phyloP scores from a whole-genome alignment of 257 asterid species.

The Apocynum venetum region DNA sequence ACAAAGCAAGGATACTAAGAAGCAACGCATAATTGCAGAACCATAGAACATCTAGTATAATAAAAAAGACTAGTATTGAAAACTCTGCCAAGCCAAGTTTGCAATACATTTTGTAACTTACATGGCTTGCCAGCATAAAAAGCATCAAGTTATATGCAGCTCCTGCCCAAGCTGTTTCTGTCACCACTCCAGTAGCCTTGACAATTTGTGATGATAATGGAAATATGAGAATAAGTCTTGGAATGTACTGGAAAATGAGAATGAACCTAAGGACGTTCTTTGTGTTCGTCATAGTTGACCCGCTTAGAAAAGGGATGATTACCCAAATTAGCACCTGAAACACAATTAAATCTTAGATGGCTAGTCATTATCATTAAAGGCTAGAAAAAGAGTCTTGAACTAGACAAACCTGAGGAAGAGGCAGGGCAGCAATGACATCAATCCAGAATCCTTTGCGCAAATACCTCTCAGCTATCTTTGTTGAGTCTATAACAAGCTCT shows the following conservation, averaged over 20 bases:
- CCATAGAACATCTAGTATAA: background rate
- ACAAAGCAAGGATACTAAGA: background rate
- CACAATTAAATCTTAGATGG: background rate
- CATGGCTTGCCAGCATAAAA: constrained; percentile 98
- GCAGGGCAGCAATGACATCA: constrained; percentile 72
- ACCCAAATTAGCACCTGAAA: constrained; percentile 71
- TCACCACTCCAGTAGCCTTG: constrained; percentile 89
- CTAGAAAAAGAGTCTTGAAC: background rate
- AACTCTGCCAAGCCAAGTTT: background rate
- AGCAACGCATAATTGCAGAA: background rate
- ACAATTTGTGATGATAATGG: constrained; percentile 88
- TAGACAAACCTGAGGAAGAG: constrained; percentile 87
- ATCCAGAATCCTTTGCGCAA: constrained; percentile 59
- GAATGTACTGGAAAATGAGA: constrained; percentile 77
- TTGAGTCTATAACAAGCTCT: constrained; percentile 81
- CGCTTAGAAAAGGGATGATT: constrained; percentile 59
- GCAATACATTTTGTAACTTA: constrained; percentile 30
- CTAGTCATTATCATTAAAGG: background rate
- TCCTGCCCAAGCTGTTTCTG: constrained; percentile 98
- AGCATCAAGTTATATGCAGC: constrained; percentile 97
- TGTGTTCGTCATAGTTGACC: constrained; percentile 79
- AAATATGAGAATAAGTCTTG: constrained; percentile 71
- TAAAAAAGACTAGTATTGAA: background rate
- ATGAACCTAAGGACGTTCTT: constrained; percentile 83
- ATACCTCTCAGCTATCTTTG: constrained; percentile 62